Evolutionary conservation across 257 asterid genomes (phyloP).

Genomic region (Solanum medicagineum): DNA sequence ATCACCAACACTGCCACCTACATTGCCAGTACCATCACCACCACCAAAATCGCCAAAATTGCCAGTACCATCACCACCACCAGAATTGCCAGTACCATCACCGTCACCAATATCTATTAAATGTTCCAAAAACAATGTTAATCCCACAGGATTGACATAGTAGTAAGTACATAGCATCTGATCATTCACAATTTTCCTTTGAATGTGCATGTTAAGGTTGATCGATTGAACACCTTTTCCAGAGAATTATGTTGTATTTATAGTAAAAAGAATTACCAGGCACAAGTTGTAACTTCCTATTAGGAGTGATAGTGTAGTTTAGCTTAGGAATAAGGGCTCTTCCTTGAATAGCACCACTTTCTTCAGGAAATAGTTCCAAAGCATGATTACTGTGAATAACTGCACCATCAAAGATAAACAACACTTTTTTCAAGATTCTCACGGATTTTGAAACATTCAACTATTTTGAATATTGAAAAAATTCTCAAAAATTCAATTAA

Average conservation of each 20-base stretch:
- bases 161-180: too few species aligned
- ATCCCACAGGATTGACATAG: too few species aligned
- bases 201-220: neutral
- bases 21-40: neutral
- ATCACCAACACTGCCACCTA: neutral
- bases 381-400: conserved; percentile 24
- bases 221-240: neutral
- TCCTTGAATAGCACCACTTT: conserved; percentile 10
- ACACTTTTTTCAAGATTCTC: neutral
- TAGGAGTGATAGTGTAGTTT: neutral
- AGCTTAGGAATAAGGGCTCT: conserved; percentile 13
- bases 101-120: neutral
- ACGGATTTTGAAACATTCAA: too few species aligned
- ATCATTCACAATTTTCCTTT: neutral
- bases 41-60: neutral
- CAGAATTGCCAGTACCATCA: neutral
- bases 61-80: neutral
- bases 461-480: too few species aligned
- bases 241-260: neutral
- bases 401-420: conserved; percentile 1
- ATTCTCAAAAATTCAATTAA: too few species aligned
- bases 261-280: neutral
- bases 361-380: conserved; percentile 19
- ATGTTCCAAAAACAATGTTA: neutral
- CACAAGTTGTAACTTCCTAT: conserved; percentile 19